Conservation (phyloP, 169 alveolate genomes). For the Cystoisospora suis region DNA sequence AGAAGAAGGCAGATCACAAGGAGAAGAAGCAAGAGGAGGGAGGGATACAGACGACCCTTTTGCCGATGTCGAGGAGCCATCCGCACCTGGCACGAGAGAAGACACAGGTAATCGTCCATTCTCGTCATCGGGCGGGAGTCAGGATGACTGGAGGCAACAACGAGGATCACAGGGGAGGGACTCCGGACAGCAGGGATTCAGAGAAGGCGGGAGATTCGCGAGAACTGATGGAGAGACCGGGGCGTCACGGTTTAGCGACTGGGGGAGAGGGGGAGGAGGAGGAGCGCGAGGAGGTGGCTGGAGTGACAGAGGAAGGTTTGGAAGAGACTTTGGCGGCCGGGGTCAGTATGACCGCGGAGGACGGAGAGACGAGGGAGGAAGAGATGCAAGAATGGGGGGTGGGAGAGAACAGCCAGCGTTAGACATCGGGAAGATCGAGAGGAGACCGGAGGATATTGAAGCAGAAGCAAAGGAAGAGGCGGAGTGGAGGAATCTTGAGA, state of each 20-base stretch:
- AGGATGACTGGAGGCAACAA: too few species aligned
- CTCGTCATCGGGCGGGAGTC: too few species aligned
- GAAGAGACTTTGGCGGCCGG: too few species aligned
- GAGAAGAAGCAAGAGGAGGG: too few species aligned
- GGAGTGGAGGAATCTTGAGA: slow-evolving; percentile 40
- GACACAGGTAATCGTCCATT: too few species aligned
- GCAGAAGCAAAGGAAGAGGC: slow-evolving; percentile 44
- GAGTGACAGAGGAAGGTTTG: too few species aligned
- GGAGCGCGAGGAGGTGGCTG: slow-evolving; percentile 41
- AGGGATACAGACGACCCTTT: too few species aligned
- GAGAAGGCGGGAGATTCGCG: neutral
- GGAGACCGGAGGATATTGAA: neutral
- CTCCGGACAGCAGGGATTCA: slow-evolving; percentile 28
- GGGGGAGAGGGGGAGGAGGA: slow-evolving; percentile 36
- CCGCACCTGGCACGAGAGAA: too few species aligned
- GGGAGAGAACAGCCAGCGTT: neutral
- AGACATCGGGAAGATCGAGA: neutral
- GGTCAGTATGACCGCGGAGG: too few species aligned
- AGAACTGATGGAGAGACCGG: neutral
- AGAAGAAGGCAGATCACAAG: too few species aligned
- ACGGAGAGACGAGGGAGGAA: neutral
- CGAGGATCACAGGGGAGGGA: neutral
- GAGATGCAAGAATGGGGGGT: neutral
- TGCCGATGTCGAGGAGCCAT: too few species aligned
- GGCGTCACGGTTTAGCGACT: neutral